Evolutionary conservation across 176 grass and related monocot species (phyloP).

Genomic region (Carex cristatella): DNA sequence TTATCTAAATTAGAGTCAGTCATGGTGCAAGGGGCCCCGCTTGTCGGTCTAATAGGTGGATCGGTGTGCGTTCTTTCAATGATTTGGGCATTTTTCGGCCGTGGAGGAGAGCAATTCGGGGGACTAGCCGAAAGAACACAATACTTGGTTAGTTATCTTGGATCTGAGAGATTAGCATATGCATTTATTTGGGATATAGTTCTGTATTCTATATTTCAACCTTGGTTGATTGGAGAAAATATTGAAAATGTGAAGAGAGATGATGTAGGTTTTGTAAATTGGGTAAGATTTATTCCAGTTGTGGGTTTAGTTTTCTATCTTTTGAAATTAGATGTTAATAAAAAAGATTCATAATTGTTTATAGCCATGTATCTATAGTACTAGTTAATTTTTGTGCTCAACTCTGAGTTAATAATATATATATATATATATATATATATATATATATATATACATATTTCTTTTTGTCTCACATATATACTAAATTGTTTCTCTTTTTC

Average conservation of each 20-base stretch:
- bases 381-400: too few species aligned
- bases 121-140: constrained; percentile 48
- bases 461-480: too few species aligned
- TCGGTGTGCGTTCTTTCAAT: constrained; percentile 46
- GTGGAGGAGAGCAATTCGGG: constrained; percentile 46
- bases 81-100: constrained; percentile 55
- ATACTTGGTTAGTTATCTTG: constrained; percentile 46
- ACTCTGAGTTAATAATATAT: too few species aligned
- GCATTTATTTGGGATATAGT: constrained; percentile 88
- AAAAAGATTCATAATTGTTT: constrained; percentile 1
- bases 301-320: constrained; percentile 67
- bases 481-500: too few species aligned
- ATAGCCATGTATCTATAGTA: background rate
- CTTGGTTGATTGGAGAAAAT: constrained; percentile 85
- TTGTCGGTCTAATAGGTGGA: constrained; percentile 47
- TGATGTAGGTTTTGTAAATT: constrained; percentile 31
- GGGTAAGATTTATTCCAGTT: constrained; percentile 58
- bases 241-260: constrained; percentile 53
- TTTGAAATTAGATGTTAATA: constrained; percentile 38
- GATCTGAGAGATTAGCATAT: constrained; percentile 64
- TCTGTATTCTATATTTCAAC: constrained; percentile 76
- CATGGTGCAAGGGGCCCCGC: constrained; percentile 47
- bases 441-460: too few species aligned
- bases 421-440: too few species aligned
- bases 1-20: constrained; percentile 50